Conservation (phyloP, 2,329 filamentous ascomycete genomes). For the Fusarium udum region DNA sequence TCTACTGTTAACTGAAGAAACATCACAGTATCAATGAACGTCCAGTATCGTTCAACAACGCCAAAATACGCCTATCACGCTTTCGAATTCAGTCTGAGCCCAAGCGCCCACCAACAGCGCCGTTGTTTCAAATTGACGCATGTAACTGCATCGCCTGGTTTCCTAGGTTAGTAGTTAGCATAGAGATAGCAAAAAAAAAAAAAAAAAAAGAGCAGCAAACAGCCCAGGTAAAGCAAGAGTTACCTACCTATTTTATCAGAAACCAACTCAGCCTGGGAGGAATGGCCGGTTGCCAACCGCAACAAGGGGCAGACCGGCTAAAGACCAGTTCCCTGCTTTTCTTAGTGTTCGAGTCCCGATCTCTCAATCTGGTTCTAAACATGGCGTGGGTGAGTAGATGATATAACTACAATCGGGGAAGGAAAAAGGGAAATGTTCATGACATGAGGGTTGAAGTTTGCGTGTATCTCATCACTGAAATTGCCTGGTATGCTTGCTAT, state of each 20-base stretch:
- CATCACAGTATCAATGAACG: background rate
- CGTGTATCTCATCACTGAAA: background rate
- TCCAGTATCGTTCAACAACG: background rate
- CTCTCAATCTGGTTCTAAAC: slow-evolving; percentile 13
- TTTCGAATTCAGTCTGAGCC: slow-evolving; percentile 9
- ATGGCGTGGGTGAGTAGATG: background rate
- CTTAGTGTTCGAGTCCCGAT: slow-evolving; percentile 8
- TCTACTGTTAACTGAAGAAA: background rate
- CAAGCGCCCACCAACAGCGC: slow-evolving; percentile 22
- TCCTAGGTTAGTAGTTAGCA: background rate
- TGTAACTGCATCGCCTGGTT: slow-evolving; percentile 22
- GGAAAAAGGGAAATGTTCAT: background rate
- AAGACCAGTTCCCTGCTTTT: slow-evolving; percentile 26
- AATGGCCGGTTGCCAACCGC: slow-evolving; percentile 4
- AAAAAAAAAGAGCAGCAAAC: background rate
- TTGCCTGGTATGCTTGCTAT: background rate
- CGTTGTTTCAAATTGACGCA: slow-evolving; percentile 33
- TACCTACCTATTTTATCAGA: background rate
- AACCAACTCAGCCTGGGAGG: slow-evolving; percentile 3
- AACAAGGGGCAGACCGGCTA: slow-evolving; percentile 29
- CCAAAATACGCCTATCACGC: slow-evolving; percentile 6
- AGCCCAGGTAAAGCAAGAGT: background rate
- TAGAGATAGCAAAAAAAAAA: background rate
- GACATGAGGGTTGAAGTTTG: background rate
- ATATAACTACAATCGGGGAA: background rate